Evolutionary conservation across 2,329 filamentous ascomycete species (phyloP).

Genomic region (Passalora sequoiae): DNA sequence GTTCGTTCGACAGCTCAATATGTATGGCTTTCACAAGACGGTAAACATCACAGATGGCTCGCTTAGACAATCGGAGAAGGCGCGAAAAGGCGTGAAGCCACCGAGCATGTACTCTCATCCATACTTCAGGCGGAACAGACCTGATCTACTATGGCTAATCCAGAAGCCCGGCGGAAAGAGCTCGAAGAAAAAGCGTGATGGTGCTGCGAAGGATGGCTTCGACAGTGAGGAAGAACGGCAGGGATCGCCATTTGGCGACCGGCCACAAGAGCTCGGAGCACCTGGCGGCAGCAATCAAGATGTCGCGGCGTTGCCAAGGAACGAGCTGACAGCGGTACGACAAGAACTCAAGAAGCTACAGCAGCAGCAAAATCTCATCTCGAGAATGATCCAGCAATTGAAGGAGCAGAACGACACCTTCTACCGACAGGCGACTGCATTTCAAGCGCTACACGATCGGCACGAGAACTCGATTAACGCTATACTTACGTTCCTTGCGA

Average conservation of each 20-base stretch:
- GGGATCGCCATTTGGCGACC: constrained; percentile 27
- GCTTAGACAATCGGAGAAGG: constrained; percentile 93
- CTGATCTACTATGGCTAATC: constrained; percentile 90
- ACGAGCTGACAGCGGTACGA: constrained; percentile 72
- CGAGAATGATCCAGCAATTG: constrained; percentile 71
- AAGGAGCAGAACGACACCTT: constrained; percentile 82
- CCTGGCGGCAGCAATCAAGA: constrained; percentile 39
- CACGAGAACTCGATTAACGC: constrained; percentile 98
- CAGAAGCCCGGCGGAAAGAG: constrained; percentile 80
- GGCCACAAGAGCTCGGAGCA: constrained; percentile 22
- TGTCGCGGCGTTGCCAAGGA: constrained; percentile 54
- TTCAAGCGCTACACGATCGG: constrained; percentile 88
- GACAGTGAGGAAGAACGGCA: constrained; percentile 63
- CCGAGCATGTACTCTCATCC: constrained; percentile 97
- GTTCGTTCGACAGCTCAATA: constrained; percentile 64
- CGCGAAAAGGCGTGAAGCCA: constrained; percentile 87
- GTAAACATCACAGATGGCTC: constrained; percentile 86
- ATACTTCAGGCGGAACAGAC: constrained; percentile 88
- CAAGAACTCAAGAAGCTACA: constrained; percentile 77
- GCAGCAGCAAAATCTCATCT: constrained; percentile 80
- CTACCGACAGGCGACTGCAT: constrained; percentile 79
- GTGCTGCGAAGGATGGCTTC: constrained; percentile 60
- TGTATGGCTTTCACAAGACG: constrained; percentile 54
- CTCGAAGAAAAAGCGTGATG: constrained; percentile 49
- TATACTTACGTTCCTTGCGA: constrained; percentile 94